Base-by-base conservation (phyloP, 441 rosid species). In the Euphorbia celastroides region DNA sequence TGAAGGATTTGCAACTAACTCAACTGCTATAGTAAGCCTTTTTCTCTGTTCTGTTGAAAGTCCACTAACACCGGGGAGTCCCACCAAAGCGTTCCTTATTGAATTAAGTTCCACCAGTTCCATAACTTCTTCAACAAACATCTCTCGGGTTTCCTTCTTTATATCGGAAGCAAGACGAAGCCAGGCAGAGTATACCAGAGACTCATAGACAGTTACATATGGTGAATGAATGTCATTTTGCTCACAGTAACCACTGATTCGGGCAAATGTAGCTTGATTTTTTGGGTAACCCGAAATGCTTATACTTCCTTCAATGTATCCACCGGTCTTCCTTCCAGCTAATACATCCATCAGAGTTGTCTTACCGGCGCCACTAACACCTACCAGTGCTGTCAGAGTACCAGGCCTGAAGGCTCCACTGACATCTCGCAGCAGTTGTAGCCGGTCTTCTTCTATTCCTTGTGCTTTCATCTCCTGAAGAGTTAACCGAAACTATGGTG, bases 201-300 rank as follows among this genome's bases (percentile, higher is more conserved):
- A 89, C 64, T 87, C 93, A 34, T 83, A 79, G 0, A 89, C 87
- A 0, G 93, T 87, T 65, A 87, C 84, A 67, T 77, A 74, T 62
- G 93, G 96, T n/a, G 93, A 87, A 77, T 89, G 96, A 12, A 89
- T 87, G 72, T 87, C 96, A 52, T 81, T 87, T 72, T 89, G 96
- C 61, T 87, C 93, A 55, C 93, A 88, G 46, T 90, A 90, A 26
- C 96, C 96, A 10, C 82, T 78, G 62, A 90, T 73, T 8, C 96
- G 78, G 6, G 96, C 90, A 70, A 90, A 90, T 7, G 94, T 88
- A 14, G 65, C 82, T 75, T 88, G 94, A 52, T 84, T 74, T 75
- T 90, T 90, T 0, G 89, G 87, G 76, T 83, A 90, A 0, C 96
- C 96, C 12, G 89, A 86, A 73, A 90, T 80, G 65, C 65, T 78